Conservation (phyloP, 2,329 filamentous ascomycete species). For the Calonectria multiphialidica region DNA sequence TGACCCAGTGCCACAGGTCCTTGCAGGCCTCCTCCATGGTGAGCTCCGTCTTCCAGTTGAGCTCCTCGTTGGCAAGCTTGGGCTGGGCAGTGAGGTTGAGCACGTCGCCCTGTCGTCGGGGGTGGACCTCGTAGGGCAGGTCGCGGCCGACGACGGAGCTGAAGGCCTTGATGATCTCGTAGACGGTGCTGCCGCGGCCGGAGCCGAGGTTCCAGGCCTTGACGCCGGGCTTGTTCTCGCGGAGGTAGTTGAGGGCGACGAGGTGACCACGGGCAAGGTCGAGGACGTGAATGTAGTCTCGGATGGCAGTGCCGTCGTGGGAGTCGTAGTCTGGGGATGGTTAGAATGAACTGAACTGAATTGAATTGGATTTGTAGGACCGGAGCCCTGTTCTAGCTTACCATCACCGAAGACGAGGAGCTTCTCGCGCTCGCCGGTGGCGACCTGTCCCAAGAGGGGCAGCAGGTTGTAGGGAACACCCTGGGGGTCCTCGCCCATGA, state of each 20-base stretch:
- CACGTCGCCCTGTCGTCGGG: conserved; percentile 88
- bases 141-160: conserved; percentile 86
- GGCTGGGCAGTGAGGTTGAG: conserved; percentile 95
- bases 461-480: conserved; percentile 97
- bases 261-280: conserved; percentile 90
- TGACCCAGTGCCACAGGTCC: conserved; percentile 96
- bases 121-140: conserved; percentile 87
- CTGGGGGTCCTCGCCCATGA: conserved; percentile 98
- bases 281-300: conserved; percentile 98
- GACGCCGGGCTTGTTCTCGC: conserved; percentile 86
- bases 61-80: conserved; percentile 85
- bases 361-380: neutral
- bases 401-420: conserved; percentile 94
- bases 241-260: conserved; percentile 90
- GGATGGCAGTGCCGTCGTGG: conserved; percentile 91
- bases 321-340: conserved; percentile 81
- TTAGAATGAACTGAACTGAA: no score
- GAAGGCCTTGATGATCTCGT: conserved; percentile 98
- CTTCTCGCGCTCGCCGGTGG: conserved; percentile 94
- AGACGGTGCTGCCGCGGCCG: conserved; percentile 93
- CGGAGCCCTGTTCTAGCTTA: conserved; percentile 56
- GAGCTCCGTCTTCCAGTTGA: conserved; percentile 91
- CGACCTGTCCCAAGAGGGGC: conserved; percentile 93
- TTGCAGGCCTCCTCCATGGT: conserved; percentile 93
- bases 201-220: conserved; percentile 98